Base-by-base conservation (phyloP, 768 basidiomycete genomes). In the Suillus discolor region DNA sequence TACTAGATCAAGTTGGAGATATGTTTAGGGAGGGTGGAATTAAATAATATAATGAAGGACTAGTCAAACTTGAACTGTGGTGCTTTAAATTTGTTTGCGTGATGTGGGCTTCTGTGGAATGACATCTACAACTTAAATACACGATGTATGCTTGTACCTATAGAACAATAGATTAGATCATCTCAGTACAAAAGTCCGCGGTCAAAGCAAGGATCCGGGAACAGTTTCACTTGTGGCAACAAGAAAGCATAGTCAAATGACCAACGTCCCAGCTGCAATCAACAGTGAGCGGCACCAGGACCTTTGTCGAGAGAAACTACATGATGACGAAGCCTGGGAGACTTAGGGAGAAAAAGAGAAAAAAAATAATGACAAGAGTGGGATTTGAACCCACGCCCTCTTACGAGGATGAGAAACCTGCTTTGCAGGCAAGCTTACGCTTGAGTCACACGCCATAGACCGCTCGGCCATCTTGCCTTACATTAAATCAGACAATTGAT, bases 381-480 rank as follows among this genome's bases (percentile, higher is more conserved):
- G 70, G 71, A 71, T 71, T 71, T 64, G 70, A 71, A 70, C 70
- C 71, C 70, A 54, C 62, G 71, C 71, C 65, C 61, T 49, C 54
- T 64, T 66, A 62, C 68, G 55, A 64, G 59, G 70, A 72, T 72
- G 66, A 69, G 71, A 72, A 71, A 42, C 42, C 47, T 62, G 41
- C 44, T 62, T 62, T 36, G 25, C 67, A 68, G 67, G 67, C 62
- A 68, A 68, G 67, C 67, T 68, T 67, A 7, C 75, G 80, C 83
- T 83, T 84, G 83, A 84, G 83, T 85, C 83, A 84, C 83, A 84
- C 83, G 83, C 83, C 84, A 83, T 84, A 78, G 83, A 84, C 83
- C 84, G 81, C 84, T 84, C 83, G 84, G 84, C 83, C 84, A 85
- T 84, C 81, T 83, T 83, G 82, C 82, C 82, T 15, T 51, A 3